phyloP scores from a whole-genome alignment of 768 basidiomycete genomes.

The Phaffia australis region DNA sequence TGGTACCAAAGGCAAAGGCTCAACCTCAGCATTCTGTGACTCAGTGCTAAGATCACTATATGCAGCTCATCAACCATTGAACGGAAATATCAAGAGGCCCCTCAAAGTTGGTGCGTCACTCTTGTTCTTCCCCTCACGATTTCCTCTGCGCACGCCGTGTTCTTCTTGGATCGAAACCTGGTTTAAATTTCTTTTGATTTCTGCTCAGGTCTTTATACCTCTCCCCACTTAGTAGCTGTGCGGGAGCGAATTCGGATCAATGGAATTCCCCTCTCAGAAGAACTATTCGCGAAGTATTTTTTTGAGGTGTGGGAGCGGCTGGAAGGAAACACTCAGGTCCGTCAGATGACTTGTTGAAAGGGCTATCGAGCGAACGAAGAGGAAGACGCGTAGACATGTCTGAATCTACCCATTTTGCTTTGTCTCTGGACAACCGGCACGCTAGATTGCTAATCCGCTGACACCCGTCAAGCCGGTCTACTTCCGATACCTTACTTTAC shows the following conservation, averaged over 20 bases:
- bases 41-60: constrained; percentile 58
- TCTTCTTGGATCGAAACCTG: not conserved
- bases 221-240: constrained; percentile 90
- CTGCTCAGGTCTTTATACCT: constrained; percentile 74
- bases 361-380: not conserved
- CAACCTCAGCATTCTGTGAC: constrained; percentile 85
- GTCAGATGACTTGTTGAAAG: constrained; percentile 25
- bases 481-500: constrained; percentile 82
- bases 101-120: constrained; percentile 61
- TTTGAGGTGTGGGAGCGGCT: constrained; percentile 92
- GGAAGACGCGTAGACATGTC: not conserved
- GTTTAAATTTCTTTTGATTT: not conserved
- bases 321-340: constrained; percentile 52
- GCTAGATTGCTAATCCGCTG: constrained; percentile 12
- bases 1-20: constrained; percentile 97
- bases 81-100: constrained; percentile 21
- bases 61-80: constrained; percentile 39
- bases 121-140: not conserved
- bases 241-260: constrained; percentile 91
- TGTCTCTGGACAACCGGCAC: not conserved
- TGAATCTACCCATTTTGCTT: not conserved
- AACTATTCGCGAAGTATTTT: constrained; percentile 78
- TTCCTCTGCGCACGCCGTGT: not conserved
- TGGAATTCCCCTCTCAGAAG: constrained; percentile 77
- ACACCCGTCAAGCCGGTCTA: constrained; percentile 74